These are phyloP conservation scores for Hibiscus mutabilis DNA, from an alignment of 345 rosid genomes.

Conservation along the genomic window DNA sequence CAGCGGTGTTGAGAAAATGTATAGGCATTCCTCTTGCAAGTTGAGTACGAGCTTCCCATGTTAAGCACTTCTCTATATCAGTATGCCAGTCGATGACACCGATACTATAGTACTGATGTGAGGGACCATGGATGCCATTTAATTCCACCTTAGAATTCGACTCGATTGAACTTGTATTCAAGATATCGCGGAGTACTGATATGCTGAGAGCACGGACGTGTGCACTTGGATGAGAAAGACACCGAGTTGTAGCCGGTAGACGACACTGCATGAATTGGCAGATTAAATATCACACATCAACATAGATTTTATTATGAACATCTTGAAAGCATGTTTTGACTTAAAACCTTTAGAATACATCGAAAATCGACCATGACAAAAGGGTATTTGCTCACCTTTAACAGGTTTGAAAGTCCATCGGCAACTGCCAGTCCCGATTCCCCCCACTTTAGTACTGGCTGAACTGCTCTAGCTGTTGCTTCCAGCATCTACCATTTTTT, in stretches of 20 bases:
- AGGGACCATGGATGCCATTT: constrained; percentile 48
- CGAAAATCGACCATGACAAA: background rate
- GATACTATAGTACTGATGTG: constrained; percentile 41
- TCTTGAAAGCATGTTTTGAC: background rate
- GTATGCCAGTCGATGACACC: constrained; percentile 70
- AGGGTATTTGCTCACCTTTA: constrained; percentile 47
- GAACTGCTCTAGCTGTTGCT: constrained; percentile 94
- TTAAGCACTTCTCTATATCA: constrained; percentile 67
- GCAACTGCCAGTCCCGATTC: constrained; percentile 83
- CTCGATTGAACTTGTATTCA: constrained; percentile 43
- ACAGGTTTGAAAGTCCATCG: constrained; percentile 81
- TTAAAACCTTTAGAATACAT: background rate
- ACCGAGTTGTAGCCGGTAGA: constrained; percentile 68
- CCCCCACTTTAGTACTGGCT: constrained; percentile 73
- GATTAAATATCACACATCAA: constrained; percentile 11
- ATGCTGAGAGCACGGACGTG: constrained; percentile 89
- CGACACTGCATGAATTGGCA: constrained; percentile 67
- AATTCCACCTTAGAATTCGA: constrained; percentile 32
- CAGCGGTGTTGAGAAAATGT: constrained; percentile 60
- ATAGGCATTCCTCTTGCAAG: constrained; percentile 58
- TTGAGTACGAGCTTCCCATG: constrained; percentile 87
- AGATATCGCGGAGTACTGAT: constrained; percentile 69
- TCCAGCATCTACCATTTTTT: constrained; percentile 64
- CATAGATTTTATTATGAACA: background rate
- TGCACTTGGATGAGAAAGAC: constrained; percentile 90